Percentiles rank a stretch among this genome's conserved stretches.
Conservation (phyloP, 306 rosid genomes). For the Cicer arietinum region DNA sequence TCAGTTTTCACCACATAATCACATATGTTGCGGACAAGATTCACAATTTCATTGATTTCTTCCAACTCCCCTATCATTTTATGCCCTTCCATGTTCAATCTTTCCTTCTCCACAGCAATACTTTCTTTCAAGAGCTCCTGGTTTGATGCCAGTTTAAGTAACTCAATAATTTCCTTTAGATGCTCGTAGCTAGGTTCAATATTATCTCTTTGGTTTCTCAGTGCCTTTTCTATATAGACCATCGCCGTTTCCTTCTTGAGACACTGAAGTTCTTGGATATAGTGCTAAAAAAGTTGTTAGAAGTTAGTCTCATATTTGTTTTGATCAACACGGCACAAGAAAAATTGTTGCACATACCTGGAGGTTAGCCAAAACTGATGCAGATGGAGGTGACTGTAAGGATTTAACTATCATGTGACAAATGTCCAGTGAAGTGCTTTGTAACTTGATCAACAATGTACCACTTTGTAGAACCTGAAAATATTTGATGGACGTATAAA, state of each 20-base stretch:
- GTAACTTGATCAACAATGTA: slow-evolving; percentile 70
- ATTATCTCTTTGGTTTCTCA: slow-evolving; percentile 63
- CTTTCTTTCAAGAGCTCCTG: slow-evolving; percentile 85
- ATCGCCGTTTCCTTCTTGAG: slow-evolving; percentile 74
- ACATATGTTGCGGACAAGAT: slow-evolving; percentile 67
- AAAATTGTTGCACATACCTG: slow-evolving; percentile 64
- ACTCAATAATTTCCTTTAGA: slow-evolving; percentile 63
- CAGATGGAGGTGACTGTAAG: slow-evolving; percentile 66
- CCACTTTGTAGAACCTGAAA: slow-evolving; percentile 76
- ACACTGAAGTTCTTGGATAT: slow-evolving; percentile 79
- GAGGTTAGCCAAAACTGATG: slow-evolving; percentile 66
- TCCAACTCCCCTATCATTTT: slow-evolving; percentile 59
- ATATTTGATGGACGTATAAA: not conserved
- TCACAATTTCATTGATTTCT: slow-evolving; percentile 67
- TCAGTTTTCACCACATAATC: slow-evolving; percentile 66
- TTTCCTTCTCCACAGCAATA: slow-evolving; percentile 86
- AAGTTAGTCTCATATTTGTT: slow-evolving; percentile 43
- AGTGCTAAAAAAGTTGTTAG: slow-evolving; percentile 59
- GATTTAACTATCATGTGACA: slow-evolving; percentile 67
- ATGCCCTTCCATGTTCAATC: slow-evolving; percentile 57
- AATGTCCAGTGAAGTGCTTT: slow-evolving; percentile 61
- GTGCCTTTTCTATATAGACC: slow-evolving; percentile 72
- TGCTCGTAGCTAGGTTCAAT: slow-evolving; percentile 55
- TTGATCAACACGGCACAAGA: slow-evolving; percentile 33
- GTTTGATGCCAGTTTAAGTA: slow-evolving; percentile 67